Conservation (phyloP, 2,329 filamentous ascomycete genomes). For the Epichloe sp. region DNA sequence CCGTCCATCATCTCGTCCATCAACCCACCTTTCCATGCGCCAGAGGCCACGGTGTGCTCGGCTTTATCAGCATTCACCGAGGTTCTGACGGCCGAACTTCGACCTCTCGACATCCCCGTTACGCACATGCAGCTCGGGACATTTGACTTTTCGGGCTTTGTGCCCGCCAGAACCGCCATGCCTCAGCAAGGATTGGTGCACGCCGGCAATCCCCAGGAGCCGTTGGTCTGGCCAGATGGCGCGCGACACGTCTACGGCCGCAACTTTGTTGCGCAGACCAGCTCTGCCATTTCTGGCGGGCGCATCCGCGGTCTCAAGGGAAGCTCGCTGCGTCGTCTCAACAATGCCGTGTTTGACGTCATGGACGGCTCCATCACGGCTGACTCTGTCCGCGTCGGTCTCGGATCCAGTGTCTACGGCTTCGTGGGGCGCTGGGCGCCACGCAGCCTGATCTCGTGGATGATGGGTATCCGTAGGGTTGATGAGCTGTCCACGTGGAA, state of each 20-base stretch:
- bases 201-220: constrained; percentile 30
- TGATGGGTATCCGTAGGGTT: constrained; percentile 67
- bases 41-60: constrained; percentile 75
- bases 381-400: constrained; percentile 63
- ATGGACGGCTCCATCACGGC: constrained; percentile 52
- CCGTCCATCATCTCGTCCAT: constrained; percentile 71
- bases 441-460: constrained; percentile 69
- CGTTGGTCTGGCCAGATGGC: constrained; percentile 49
- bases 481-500: constrained; percentile 44
- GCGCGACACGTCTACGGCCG: constrained; percentile 47
- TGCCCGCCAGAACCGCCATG: constrained; percentile 27
- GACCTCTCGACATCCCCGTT: constrained; percentile 62
- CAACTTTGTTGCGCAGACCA: constrained; percentile 45
- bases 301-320: constrained; percentile 49
- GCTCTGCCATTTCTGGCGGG: constrained; percentile 41
- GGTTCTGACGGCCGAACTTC: constrained; percentile 67
- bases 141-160: constrained; percentile 67
- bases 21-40: constrained; percentile 66
- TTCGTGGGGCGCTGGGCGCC: constrained; percentile 75
- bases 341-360: constrained; percentile 83
- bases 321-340: constrained; percentile 63
- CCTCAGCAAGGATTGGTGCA: constrained; percentile 25
- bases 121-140: constrained; percentile 84
- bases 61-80: constrained; percentile 79
- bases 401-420: constrained; percentile 73